Percentiles rank a stretch among this genome's conserved stretches.
Conservation (phyloP, 2,329 filamentous ascomycete species). For the Chaetomium strumarium region DNA sequence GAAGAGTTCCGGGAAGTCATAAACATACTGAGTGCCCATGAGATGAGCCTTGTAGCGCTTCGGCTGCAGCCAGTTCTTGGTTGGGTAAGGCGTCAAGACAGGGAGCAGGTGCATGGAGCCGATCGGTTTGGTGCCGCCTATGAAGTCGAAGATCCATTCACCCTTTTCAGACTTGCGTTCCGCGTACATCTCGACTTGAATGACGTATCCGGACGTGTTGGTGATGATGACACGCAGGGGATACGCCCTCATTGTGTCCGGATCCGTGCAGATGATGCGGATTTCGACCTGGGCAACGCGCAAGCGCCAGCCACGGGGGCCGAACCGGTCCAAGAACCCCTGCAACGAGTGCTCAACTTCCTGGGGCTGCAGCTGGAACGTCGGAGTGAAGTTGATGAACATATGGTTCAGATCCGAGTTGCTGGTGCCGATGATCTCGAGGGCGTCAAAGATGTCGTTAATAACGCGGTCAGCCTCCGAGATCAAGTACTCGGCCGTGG, state of each 20-base stretch:
- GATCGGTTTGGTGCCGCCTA: constrained; percentile 90
- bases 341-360: constrained; percentile 91
- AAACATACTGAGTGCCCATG: constrained; percentile 99
- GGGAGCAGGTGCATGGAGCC: constrained; percentile 91
- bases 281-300: constrained; percentile 97
- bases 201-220: constrained; percentile 97
- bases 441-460: constrained; percentile 93
- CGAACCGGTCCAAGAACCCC: constrained; percentile 94
- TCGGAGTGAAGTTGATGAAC: constrained; percentile 98
- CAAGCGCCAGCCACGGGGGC: constrained; percentile 88
- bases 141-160: constrained; percentile 97
- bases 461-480: constrained; percentile 94
- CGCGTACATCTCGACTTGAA: constrained; percentile 94
- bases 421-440: constrained; percentile 99
- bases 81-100: constrained; percentile 87
- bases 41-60: constrained; percentile 99
- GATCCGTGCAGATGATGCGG: constrained; percentile 95
- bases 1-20: constrained; percentile 99
- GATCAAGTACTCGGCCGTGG: constrained; percentile 96
- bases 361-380: constrained; percentile 83
- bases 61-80: constrained; percentile 97
- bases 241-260: constrained; percentile 73
- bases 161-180: constrained; percentile 98
- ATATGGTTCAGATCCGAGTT: constrained; percentile 99
- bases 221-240: constrained; percentile 94